Conservation (phyloP, 352 stramenopile genomes). For the Pythium brachiatum region DNA sequence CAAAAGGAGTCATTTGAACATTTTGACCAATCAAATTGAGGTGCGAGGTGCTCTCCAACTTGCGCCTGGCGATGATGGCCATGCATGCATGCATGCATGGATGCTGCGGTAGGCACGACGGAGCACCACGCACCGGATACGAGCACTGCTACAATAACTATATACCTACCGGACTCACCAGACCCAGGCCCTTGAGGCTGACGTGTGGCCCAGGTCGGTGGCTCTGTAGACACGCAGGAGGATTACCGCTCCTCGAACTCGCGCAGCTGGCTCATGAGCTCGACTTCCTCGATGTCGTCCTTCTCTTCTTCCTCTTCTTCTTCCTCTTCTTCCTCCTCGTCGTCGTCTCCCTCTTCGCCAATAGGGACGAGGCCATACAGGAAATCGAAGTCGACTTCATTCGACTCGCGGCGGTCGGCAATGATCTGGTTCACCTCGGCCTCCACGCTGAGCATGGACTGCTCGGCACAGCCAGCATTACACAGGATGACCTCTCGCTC, state of each 20-base stretch:
- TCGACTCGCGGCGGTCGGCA: conserved; percentile 72
- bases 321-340: conserved; percentile 31
- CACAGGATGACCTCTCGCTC: conserved; percentile 76
- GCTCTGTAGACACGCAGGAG: not conserved
- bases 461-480: conserved; percentile 71
- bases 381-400: conserved; percentile 80
- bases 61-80: too few species aligned
- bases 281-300: conserved; percentile 31
- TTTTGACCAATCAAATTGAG: conserved; percentile 4
- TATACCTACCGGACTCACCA: conserved; percentile 1
- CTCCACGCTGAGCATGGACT: conserved; percentile 68
- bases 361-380: conserved; percentile 51
- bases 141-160: conserved; percentile 3
- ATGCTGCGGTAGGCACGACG: not conserved
- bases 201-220: not conserved
- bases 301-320: conserved; percentile 37
- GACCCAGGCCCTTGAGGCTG: not conserved
- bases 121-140: not conserved
- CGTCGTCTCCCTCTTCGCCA: conserved; percentile 21
- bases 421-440: conserved; percentile 85
- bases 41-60: not conserved
- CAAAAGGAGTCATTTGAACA: not conserved
- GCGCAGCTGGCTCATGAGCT: conserved; percentile 16
- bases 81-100: not conserved
- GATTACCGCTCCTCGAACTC: conserved; percentile 11